These are phyloP conservation scores for Candida glucosophila DNA, from an alignment of 1,139 yeast genomes.

Conservation along the genomic window DNA sequence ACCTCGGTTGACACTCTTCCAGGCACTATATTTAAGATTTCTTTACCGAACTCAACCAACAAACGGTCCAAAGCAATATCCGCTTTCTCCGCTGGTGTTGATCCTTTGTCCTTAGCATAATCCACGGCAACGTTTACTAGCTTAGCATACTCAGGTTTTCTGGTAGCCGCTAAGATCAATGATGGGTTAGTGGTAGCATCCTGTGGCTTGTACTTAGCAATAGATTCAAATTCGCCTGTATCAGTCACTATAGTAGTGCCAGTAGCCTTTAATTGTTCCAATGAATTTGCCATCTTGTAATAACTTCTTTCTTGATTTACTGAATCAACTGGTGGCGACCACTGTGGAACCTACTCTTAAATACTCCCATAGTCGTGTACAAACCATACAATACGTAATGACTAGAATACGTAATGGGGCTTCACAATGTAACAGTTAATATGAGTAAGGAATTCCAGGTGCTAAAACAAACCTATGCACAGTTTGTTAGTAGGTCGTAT, in stretches of 20 bases:
- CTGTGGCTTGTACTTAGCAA: conserved; percentile 96
- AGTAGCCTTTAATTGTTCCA: conserved; percentile 88
- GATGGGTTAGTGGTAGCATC: conserved; percentile 99
- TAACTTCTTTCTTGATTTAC: no score
- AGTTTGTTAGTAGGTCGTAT: no score
- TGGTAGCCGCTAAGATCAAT: conserved; percentile 90
- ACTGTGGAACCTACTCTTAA: no score
- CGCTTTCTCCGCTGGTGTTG: conserved; percentile 41
- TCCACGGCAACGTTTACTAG: conserved; percentile 87
- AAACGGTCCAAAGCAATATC: conserved; percentile 81
- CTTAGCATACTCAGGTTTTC: conserved; percentile 81
- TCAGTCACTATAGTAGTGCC: conserved; percentile 97
- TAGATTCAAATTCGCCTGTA: conserved; percentile 97
- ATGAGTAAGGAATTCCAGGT: no score
- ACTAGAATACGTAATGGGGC: no score
- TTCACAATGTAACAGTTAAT: no score
- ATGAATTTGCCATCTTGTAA: conserved; percentile 52
- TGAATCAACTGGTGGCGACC: no score
- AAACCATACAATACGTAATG: no score
- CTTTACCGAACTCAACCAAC: conserved; percentile 92
- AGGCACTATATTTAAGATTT: conserved; percentile 90
- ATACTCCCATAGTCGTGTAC: no score
- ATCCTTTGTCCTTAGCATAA: conserved; percentile 66
- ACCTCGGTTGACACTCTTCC: conserved; percentile 99
- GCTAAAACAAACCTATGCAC: no score